A percentile compares a stretch with the other conserved stretches of the same genome.
Evolutionary conservation across 768 basidiomycete species (phyloP).

Genomic region (Mycena galericulata): DNA sequence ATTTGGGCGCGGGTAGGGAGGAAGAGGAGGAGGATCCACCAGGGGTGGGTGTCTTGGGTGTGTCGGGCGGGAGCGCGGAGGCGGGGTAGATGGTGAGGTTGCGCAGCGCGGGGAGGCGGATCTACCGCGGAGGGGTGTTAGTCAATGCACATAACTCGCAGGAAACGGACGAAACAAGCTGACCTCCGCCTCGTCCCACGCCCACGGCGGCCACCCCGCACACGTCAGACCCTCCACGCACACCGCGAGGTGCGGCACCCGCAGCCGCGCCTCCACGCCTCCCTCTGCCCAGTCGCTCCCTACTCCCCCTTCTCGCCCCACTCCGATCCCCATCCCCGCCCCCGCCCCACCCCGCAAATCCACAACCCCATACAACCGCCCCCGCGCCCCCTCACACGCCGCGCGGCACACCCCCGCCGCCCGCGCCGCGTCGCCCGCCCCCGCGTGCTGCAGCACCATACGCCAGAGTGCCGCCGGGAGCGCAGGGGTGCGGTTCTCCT

Average conservation of each 20-base stretch:
- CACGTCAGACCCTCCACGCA: slow-evolving; percentile 24
- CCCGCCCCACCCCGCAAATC: neutral
- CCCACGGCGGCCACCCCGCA: slow-evolving; percentile 31
- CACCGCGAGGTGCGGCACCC: slow-evolving; percentile 14
- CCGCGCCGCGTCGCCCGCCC: slow-evolving; percentile 1
- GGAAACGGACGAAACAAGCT: neutral
- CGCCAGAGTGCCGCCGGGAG: slow-evolving; percentile 1
- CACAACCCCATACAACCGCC: slow-evolving; percentile 10
- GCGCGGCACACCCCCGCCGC: slow-evolving; percentile 3
- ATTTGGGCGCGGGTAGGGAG: neutral
- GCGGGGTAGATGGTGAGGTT: slow-evolving; percentile 28
- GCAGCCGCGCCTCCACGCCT: neutral
- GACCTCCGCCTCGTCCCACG: neutral
- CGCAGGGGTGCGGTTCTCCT: neutral
- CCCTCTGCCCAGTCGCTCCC: neutral
- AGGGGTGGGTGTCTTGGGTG: neutral
- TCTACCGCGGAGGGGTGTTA: neutral
- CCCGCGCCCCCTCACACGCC: slow-evolving; percentile 16
- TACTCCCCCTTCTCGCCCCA: neutral
- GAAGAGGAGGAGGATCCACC: neutral
- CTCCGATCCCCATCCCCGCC: neutral
- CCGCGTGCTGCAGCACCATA: neutral
- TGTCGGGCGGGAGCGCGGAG: no score
- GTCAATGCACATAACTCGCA: neutral
- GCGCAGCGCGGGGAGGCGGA: slow-evolving; percentile 23